Conservation (phyloP, 2,329 filamentous ascomycete species). For the Didymella glomerata region DNA sequence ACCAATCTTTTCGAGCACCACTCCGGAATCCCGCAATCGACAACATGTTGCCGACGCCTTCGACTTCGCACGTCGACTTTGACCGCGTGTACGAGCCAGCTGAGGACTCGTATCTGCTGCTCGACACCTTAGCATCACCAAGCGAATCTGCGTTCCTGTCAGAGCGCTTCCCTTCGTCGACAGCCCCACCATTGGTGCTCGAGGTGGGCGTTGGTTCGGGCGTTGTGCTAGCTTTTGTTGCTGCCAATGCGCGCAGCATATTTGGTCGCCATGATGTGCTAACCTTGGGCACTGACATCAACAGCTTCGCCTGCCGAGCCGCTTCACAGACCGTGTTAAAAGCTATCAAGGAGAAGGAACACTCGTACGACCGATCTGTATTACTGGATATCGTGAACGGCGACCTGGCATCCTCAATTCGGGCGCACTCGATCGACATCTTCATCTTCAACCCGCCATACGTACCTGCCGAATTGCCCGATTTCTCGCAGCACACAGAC, state of each 20-base stretch:
- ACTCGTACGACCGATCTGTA: conserved; percentile 30
- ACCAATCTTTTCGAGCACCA: conserved; percentile 27
- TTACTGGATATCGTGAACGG: conserved; percentile 74
- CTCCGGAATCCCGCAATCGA: conserved; percentile 22
- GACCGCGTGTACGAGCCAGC: conserved; percentile 92
- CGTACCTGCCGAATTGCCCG: conserved; percentile 83
- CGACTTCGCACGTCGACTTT: conserved; percentile 89
- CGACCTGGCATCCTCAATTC: conserved; percentile 73
- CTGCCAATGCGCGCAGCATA: conserved; percentile 75
- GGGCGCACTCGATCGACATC: conserved; percentile 72
- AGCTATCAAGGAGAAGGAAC: conserved; percentile 54
- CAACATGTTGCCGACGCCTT: conserved; percentile 88
- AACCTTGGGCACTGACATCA: conserved; percentile 83
- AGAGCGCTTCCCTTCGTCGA: conserved; percentile 62
- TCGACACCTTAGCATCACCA: conserved; percentile 84
- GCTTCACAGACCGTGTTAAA: conserved; percentile 72
- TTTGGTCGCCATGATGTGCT: conserved; percentile 77
- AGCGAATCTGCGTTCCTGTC: conserved; percentile 75
- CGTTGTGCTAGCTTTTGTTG: conserved; percentile 88
- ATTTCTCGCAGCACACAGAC: conserved; percentile 52
- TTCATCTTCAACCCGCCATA: conserved; percentile 98
- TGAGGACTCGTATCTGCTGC: conserved; percentile 92
- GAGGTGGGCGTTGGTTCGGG: conserved; percentile 93
- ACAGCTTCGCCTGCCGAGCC: conserved; percentile 80
- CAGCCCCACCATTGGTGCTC: conserved; percentile 66